Conservation (phyloP, 306 rosid species). For the Casuarina equisetifolia region DNA sequence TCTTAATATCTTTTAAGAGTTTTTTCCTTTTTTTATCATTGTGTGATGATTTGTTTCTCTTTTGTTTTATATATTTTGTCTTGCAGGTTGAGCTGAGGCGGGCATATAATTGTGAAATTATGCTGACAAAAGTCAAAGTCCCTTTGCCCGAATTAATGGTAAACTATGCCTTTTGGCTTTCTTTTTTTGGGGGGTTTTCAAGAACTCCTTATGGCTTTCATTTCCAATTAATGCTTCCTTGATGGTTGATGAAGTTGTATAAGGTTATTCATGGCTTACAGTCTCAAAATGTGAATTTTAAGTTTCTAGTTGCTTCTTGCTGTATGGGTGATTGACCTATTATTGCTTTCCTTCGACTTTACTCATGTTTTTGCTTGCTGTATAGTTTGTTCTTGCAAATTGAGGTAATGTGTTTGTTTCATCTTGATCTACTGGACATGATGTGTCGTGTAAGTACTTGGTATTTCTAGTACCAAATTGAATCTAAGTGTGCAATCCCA, state of each 20-base stretch:
- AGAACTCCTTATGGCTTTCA: conserved; percentile 12
- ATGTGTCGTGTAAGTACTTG: neutral
- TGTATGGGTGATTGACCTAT: neutral
- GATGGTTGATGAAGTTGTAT: conserved; percentile 19
- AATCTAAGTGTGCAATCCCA: neutral
- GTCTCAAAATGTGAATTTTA: neutral
- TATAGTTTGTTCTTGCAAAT: neutral
- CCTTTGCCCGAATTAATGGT: conserved; percentile 95
- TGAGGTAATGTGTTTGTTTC: neutral
- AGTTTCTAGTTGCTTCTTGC: neutral
- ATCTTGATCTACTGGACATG: neutral
- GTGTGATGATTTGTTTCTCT: neutral
- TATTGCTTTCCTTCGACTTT: neutral
- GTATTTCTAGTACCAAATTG: neutral
- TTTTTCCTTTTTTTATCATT: neutral
- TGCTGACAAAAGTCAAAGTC: conserved; percentile 94
- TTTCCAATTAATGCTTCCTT: conserved; percentile 14
- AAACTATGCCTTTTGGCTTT: conserved; percentile 35
- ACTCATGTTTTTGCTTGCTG: too few relatives aligned
- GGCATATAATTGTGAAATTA: conserved; percentile 97
- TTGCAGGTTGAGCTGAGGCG: conserved; percentile 95
- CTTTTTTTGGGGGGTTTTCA: neutral
- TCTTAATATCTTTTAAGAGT: conserved; percentile 1
- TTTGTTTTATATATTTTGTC: neutral
- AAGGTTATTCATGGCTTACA: neutral